Conservation (phyloP, 2,329 filamentous ascomycete species). For the Tolypocladium amazonense region DNA sequence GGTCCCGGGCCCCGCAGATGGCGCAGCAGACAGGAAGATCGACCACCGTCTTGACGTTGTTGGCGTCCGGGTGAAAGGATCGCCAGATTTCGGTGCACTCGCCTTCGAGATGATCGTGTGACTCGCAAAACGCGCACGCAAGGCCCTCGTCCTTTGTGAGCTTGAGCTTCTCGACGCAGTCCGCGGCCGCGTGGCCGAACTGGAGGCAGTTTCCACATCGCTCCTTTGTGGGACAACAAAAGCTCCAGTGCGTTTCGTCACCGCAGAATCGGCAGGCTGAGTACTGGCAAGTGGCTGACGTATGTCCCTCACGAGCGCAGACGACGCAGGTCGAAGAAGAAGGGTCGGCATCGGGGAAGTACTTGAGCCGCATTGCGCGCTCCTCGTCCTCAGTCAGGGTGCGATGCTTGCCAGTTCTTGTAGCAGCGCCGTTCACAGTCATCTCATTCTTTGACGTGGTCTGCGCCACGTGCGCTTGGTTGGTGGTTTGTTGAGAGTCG, state of each 20-base stretch:
- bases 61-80: constrained; percentile 33
- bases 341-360: constrained; percentile 39
- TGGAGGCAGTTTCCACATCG: constrained; percentile 52
- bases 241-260: constrained; percentile 32
- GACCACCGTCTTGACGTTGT: constrained; percentile 34
- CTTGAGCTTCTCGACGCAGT: constrained; percentile 46
- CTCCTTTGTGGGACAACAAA: constrained; percentile 36
- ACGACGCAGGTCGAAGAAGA: constrained; percentile 36
- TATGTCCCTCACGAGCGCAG: constrained; percentile 40
- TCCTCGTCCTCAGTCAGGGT: constrained; percentile 21
- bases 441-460: background rate
- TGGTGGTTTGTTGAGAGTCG: background rate
- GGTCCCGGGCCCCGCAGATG: constrained; percentile 39
- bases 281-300: constrained; percentile 30
- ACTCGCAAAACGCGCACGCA: constrained; percentile 51
- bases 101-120: constrained; percentile 44
- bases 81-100: constrained; percentile 52
- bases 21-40: constrained; percentile 44
- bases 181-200: constrained; percentile 41
- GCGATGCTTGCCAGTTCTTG: constrained; percentile 7
- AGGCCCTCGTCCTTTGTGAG: constrained; percentile 40
- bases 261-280: constrained; percentile 38
- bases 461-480: background rate
- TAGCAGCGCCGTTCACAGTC: background rate
- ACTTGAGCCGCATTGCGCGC: constrained; percentile 29